phyloP scores from a whole-genome alignment of 129 eudicot species.

The Helianthus tuberosus region DNA sequence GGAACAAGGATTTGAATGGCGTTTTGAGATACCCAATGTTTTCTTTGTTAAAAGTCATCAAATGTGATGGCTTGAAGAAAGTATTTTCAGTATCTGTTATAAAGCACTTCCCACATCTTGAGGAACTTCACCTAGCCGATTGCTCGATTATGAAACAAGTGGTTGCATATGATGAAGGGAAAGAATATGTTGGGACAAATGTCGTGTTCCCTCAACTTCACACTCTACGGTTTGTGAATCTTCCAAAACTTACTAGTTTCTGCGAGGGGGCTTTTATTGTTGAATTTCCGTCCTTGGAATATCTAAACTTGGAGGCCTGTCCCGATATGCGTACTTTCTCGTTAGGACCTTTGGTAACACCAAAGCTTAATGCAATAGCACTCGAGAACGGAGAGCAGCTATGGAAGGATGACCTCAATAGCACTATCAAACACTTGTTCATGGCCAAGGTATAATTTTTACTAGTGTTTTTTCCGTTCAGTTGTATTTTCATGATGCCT shows the following conservation, averaged over 20 bases:
- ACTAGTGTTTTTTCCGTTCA: background rate
- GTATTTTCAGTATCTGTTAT: slow-evolving; percentile 14
- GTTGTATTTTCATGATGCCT: background rate
- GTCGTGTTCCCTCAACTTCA: slow-evolving; percentile 32
- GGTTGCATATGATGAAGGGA: slow-evolving; percentile 9
- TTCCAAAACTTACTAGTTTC: slow-evolving; percentile 27
- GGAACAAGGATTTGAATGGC: slow-evolving; percentile 19
- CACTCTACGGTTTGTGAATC: slow-evolving; percentile 17
- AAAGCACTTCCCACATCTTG: slow-evolving; percentile 16
- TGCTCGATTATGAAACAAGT: slow-evolving; percentile 25
- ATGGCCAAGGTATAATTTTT: slow-evolving; percentile 8
- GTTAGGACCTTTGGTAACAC: slow-evolving; percentile 17
- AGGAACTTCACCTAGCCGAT: slow-evolving; percentile 19
- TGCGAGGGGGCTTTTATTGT: slow-evolving; percentile 8
- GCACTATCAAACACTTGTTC: slow-evolving; percentile 29
- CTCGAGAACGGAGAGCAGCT: slow-evolving; percentile 7
- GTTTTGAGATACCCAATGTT: slow-evolving; percentile 12
- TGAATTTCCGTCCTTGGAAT: slow-evolving; percentile 30
- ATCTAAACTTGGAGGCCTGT: slow-evolving; percentile 28
- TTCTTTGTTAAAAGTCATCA: slow-evolving; percentile 17
- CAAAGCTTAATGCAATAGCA: slow-evolving; percentile 28
- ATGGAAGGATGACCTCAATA: slow-evolving; percentile 29
- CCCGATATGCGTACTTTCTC: slow-evolving; percentile 29
- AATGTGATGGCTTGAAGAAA: slow-evolving; percentile 9
- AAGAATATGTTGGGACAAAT: slow-evolving; percentile 6